A percentile compares a stretch with the other conserved stretches of the same genome.
Conservation (phyloP, 2,329 filamentous ascomycete species). For the Sphaceloma murrayae region DNA sequence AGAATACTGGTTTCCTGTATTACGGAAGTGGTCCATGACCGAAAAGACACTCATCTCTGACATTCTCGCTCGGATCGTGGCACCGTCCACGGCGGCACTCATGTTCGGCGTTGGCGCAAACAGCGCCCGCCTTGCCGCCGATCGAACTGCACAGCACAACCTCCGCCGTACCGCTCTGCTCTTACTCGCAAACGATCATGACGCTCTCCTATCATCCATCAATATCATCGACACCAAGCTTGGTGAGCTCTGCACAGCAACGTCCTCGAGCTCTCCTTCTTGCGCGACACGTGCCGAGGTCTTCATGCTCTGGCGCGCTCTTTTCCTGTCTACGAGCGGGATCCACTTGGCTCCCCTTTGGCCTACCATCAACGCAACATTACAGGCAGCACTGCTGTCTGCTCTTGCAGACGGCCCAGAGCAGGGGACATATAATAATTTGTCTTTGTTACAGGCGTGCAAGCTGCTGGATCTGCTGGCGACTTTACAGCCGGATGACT, state of each 20-base stretch:
- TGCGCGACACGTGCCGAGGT: conserved; percentile 81
- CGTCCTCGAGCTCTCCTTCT: conserved; percentile 80
- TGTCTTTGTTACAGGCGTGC: conserved; percentile 76
- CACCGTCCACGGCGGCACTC: conserved; percentile 86
- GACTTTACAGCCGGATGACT: conserved; percentile 81
- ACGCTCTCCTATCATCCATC: conserved; percentile 72
- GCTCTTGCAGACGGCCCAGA: conserved; percentile 60
- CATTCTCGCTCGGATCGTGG: conserved; percentile 64
- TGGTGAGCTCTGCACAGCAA: conserved; percentile 75
- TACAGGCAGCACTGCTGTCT: conserved; percentile 69
- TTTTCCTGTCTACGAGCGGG: conserved; percentile 68
- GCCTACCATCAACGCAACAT: conserved; percentile 79
- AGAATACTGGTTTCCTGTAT: conserved; percentile 68
- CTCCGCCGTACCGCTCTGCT: conserved; percentile 73
- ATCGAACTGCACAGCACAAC: conserved; percentile 84
- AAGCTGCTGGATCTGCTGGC: conserved; percentile 88
- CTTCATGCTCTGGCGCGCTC: conserved; percentile 74
- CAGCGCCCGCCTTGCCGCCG: conserved; percentile 86
- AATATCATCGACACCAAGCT: conserved; percentile 68
- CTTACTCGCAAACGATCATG: conserved; percentile 63
- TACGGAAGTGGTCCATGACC: conserved; percentile 72
- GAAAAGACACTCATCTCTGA: conserved; percentile 87
- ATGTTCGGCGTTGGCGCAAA: conserved; percentile 98
- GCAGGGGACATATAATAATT: conserved; percentile 65
- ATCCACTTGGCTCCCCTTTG: conserved; percentile 76